Evolutionary conservation across 768 basidiomycete species (phyloP).

Genomic region (Russula ochroleuca): DNA sequence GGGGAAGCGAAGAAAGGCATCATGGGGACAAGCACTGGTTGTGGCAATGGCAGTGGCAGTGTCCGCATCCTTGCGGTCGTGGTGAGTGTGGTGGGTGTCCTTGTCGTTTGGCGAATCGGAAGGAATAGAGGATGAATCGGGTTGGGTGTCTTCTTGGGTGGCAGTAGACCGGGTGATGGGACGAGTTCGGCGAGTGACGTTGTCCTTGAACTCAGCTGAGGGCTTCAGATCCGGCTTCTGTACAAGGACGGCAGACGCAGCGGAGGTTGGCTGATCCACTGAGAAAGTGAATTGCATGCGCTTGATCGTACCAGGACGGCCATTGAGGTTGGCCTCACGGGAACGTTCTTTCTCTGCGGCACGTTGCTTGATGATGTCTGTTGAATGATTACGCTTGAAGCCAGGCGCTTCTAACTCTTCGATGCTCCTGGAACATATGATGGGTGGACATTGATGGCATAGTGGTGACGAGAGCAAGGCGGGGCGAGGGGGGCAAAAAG

Average conservation of each 20-base stretch:
- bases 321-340: constrained; percentile 59
- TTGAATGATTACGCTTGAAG: constrained; percentile 73
- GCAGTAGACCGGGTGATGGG: constrained; percentile 39
- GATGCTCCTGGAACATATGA: constrained; percentile 53
- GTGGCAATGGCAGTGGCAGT: constrained; percentile 22
- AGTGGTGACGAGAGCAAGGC: background rate
- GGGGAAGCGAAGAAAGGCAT: constrained; percentile 60
- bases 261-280: constrained; percentile 61
- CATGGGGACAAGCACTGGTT: constrained; percentile 27
- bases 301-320: constrained; percentile 68
- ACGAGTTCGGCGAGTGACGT: constrained; percentile 37
- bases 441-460: background rate
- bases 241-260: constrained; percentile 44
- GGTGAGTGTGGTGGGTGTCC: constrained; percentile 39
- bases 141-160: constrained; percentile 33
- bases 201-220: constrained; percentile 60
- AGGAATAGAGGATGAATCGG: constrained; percentile 5
- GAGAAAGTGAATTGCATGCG: constrained; percentile 91
- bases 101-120: constrained; percentile 30
- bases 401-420: constrained; percentile 81
- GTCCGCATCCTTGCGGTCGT: constrained; percentile 33
- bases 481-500: background rate
- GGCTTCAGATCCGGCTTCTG: constrained; percentile 67
- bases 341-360: constrained; percentile 78
- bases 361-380: constrained; percentile 74